These are phyloP conservation scores for Fusarium veterinarium DNA, from an alignment of 2,329 filamentous ascomycete species.

Conservation along the genomic window DNA sequence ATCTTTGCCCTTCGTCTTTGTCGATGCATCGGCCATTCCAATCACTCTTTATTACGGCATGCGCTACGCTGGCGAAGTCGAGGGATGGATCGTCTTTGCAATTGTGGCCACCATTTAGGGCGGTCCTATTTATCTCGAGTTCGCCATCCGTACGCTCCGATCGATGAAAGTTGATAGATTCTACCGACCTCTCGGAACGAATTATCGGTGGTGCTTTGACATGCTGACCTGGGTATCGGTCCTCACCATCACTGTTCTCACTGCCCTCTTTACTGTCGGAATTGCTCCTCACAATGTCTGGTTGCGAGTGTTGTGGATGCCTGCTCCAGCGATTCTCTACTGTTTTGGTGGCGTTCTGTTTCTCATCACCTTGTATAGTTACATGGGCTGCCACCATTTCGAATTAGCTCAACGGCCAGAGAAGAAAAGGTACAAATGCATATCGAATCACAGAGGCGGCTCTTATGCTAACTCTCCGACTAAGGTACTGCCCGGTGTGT, in stretches of 20 bases:
- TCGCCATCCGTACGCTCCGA: constrained; percentile 60
- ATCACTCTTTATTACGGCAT: constrained; percentile 65
- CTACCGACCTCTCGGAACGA: constrained; percentile 61
- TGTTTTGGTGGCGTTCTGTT: constrained; percentile 57
- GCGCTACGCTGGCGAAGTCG: constrained; percentile 53
- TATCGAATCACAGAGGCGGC: not conserved
- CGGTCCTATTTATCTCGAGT: constrained; percentile 64
- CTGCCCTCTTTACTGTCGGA: constrained; percentile 61
- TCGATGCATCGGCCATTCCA: constrained; percentile 58
- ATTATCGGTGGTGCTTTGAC: constrained; percentile 61
- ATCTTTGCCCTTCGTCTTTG: constrained; percentile 60
- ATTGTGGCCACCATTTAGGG: constrained; percentile 67
- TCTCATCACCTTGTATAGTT: constrained; percentile 50
- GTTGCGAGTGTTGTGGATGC: constrained; percentile 62
- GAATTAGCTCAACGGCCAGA: constrained; percentile 72
- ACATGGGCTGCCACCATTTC: constrained; percentile 64
- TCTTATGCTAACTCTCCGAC: constrained; percentile 39
- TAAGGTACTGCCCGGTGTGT: constrained; percentile 67
- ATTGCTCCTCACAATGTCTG: constrained; percentile 62
- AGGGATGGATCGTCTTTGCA: constrained; percentile 60
- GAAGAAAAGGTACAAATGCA: constrained; percentile 54
- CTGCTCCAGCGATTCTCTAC: constrained; percentile 63
- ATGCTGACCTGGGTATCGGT: constrained; percentile 57
- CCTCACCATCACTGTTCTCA: constrained; percentile 61
- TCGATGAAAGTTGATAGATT: constrained; percentile 61